Conservation (phyloP, 345 rosid species). For the Geranium brycei region DNA sequence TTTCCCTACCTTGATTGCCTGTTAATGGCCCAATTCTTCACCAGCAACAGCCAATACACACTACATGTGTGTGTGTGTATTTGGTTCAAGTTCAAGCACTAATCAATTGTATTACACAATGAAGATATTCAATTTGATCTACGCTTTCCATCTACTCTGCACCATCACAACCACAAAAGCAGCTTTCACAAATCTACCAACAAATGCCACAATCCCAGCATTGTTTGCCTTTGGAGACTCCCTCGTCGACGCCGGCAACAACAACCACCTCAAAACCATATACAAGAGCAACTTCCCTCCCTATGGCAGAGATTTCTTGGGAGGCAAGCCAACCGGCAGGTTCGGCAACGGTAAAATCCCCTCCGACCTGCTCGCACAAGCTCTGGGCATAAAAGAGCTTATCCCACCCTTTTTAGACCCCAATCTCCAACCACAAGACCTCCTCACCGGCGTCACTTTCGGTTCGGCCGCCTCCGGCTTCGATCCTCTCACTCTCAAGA, state of each 20-base stretch:
- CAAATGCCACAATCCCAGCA: constrained; percentile 9
- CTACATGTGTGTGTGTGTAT: background rate
- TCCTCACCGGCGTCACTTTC: constrained; percentile 24
- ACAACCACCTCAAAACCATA: constrained; percentile 13
- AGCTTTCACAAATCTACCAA: background rate
- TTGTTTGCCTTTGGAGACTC: constrained; percentile 36
- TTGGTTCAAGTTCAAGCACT: background rate
- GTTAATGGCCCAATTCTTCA: background rate
- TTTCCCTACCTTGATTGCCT: background rate
- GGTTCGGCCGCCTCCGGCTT: constrained; percentile 30
- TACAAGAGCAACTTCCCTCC: constrained; percentile 31
- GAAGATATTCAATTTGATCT: too few relatives aligned
- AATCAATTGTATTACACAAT: background rate
- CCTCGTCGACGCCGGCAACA: constrained; percentile 29
- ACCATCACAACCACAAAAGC: background rate
- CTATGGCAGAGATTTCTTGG: constrained; percentile 27
- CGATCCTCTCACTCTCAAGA: constrained; percentile 12
- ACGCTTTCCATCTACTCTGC: background rate
- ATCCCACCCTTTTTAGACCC: constrained; percentile 26
- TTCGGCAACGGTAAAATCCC: constrained; percentile 28
- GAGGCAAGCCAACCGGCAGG: constrained; percentile 23
- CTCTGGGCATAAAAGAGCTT: constrained; percentile 14
- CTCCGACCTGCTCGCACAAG: constrained; percentile 26
- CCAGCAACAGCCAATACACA: too few relatives aligned
- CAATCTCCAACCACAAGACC: constrained; percentile 12